Evolutionary conservation across 345 rosid genomes (phyloP), one percentile per base, ranked within the genome.

Genomic region (Populus simonii): DNA sequence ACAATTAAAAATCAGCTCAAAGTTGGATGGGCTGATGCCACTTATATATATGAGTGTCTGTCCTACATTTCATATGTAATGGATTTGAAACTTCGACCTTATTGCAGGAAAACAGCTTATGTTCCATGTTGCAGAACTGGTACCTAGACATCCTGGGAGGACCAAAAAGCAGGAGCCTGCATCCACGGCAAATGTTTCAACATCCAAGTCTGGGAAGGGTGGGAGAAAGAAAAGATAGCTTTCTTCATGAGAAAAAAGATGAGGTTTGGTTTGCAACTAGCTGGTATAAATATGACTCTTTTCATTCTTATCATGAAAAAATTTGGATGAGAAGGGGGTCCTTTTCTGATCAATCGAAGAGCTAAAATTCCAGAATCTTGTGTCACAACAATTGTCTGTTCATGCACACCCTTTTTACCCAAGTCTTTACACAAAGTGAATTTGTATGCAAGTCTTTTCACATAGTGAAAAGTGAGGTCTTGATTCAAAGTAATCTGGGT

Each of bases 101-200:
- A 33, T 76, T 88, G 85, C 89, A 92, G 98, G 94, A 76, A 92
- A 96, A 83, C 90, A 89, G 84, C 80, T 92, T 78, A 92, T 96
- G 99, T 86, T 92, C 81, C 92, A 87, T 76, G 88, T 93, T 43
- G 94, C 97, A 33, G 97, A 94, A 81, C 77, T 96, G 89, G 95
- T 94, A 70, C 97, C 95, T 1, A 88, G 92, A 78, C 98, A 94
- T 83, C 93, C 95, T 0, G 96, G 93, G 74, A 88, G 98, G 85
- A 84, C 85, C 39, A 94, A 92, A 90, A 91, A 94, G 83, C 94
- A 87, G 78, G 98, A 95, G 84, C 71, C 92, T 47, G 85, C 90
- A 15, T 86, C 96, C 33, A 72, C 94, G 12, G 83, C 90, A 75
- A 74, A 80, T 33, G 57, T 90, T 9, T 89, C 90, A 43, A 35